Evolutionary conservation across 1,284 basidiomycete genomes (phyloP), one percentile per base, ranked within the genome.

Genomic region (Boletus mariae): DNA sequence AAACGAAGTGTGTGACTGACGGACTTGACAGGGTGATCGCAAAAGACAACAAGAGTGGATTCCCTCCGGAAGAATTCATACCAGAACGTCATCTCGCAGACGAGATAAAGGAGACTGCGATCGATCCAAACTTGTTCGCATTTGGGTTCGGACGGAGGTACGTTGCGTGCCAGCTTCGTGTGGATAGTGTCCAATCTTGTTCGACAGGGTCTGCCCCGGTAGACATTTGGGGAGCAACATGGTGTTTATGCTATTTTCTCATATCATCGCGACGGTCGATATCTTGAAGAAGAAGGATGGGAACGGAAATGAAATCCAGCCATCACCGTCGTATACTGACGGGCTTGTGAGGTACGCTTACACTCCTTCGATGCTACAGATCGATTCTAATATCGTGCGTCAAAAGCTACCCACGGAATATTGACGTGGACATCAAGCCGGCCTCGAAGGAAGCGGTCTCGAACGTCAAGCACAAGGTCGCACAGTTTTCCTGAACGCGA

Each of bases 81-180:
- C 61, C 58, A 0, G 60, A 63, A 25, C 54, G 60, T 41, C 47
- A 59, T 34, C 42, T 59, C 7, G 37, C 45, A 38, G 41, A 29
- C 23, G 25, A 50, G 38, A 51, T 46, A n/a, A 48, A 52, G 20
- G 45, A 52, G 17, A 60, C 47, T 2, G 60, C 59, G 11, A 29
- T 48, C 34, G 59, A 61, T 44, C 59, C 59, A 2, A 58, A 55
- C 26, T 4, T 45, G 13, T 62, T 60, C n/a, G 55, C 51, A 4
- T 60, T 60, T 52, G 59, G 61, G 12, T 60, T 60, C 23, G 60
- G 61, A 17, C 51, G 58, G 32, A 60, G 59, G 61, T 43, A 45
- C 10, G 53, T 38, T 7, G 10, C 17, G 4, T 29, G 2, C 9
- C 5, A 3, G 32, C 5, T 38, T n/a, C 8, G 15, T 7, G 25